phyloP scores from a whole-genome alignment of 805 yeast species.

The Saturnispora saitoi region DNA sequence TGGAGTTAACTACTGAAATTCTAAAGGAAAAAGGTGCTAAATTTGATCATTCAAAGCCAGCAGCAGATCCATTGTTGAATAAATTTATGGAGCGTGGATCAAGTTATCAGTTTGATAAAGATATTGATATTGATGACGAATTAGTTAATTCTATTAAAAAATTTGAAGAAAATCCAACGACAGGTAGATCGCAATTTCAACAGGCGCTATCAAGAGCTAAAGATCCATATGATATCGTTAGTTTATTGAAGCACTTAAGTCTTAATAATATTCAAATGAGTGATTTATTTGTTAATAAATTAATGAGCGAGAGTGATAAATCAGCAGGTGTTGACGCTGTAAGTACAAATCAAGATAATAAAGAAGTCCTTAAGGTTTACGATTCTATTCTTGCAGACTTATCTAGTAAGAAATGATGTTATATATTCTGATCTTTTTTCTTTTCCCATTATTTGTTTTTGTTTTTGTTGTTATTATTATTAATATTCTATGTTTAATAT shows the following conservation, averaged over 20 bases:
- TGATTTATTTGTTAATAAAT: constrained; percentile 12
- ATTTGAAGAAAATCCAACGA: constrained; percentile 5
- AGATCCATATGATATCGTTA: constrained; percentile 16
- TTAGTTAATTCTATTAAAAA: constrained; percentile 4
- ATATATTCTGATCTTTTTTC: background rate
- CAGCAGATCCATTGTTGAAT: background rate
- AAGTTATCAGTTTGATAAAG: background rate
- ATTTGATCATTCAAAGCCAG: background rate
- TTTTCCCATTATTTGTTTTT: background rate
- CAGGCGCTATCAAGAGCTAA: constrained; percentile 6
- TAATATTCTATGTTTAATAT: background rate
- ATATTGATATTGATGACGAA: background rate
- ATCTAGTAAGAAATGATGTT: constrained; percentile 7
- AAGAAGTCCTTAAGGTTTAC: constrained; percentile 15
- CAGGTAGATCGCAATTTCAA: constrained; percentile 7
- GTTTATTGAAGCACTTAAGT: constrained; percentile 9
- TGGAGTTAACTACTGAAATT: constrained; percentile 25
- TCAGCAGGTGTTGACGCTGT: background rate
- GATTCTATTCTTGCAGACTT: constrained; percentile 22
- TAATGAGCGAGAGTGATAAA: background rate
- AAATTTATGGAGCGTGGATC: constrained; percentile 1
- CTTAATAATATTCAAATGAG: constrained; percentile 8
- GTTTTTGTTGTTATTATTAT: background rate
- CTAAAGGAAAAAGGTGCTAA: background rate
- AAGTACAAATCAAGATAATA: background rate